These are phyloP conservation scores for Epithemia pelagica DNA, from an alignment of 108 stramenopile species.

Conservation along the genomic window DNA sequence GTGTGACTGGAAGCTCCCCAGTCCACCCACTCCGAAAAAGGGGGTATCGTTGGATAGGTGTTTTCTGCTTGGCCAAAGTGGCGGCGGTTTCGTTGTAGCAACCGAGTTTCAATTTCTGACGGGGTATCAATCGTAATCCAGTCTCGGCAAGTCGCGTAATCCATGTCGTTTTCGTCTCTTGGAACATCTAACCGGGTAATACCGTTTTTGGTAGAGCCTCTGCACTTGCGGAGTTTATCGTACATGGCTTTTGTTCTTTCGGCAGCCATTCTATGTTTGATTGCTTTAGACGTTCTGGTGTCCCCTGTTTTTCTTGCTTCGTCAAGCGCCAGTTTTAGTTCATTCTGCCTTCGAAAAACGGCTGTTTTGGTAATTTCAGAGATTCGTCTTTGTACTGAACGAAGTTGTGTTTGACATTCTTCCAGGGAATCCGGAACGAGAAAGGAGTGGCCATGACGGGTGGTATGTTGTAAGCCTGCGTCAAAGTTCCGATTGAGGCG, in stretches of 20 bases:
- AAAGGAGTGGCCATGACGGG: neutral
- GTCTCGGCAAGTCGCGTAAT: neutral
- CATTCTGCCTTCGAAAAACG: neutral
- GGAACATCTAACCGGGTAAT: neutral
- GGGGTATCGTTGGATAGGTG: neutral
- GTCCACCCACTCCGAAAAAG: neutral
- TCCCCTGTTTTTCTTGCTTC: neutral
- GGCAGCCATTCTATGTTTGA: neutral
- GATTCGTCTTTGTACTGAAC: neutral
- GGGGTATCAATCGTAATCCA: neutral
- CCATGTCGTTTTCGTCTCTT: neutral
- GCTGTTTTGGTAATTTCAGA: neutral
- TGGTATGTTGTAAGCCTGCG: too few relatives aligned
- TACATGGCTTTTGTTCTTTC: neutral
- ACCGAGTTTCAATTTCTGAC: neutral
- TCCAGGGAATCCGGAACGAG: neutral
- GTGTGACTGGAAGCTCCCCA: neutral
- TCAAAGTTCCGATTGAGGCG: too few relatives aligned
- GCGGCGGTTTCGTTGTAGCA: neutral
- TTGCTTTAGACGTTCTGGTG: neutral
- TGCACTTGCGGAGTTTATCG: neutral
- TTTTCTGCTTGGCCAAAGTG: neutral
- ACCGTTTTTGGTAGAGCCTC: neutral
- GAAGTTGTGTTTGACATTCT: neutral
- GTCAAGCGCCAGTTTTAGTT: neutral